Conservation (phyloP, 306 rosid species). For the Mimosa pudica region DNA sequence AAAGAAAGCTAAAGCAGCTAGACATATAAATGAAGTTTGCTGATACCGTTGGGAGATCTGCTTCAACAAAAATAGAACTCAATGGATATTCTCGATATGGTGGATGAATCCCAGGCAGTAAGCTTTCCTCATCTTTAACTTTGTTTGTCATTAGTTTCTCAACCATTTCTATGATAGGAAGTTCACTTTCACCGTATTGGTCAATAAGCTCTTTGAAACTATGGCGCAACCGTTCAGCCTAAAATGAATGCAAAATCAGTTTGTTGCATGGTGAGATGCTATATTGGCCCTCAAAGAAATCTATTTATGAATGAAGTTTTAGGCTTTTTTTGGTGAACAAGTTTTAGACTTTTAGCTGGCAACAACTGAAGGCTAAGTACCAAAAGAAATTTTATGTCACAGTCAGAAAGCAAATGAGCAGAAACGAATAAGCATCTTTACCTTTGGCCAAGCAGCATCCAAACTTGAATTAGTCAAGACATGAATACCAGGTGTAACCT, state of each 20-base stretch:
- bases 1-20: constrained; percentile 12
- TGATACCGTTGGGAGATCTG: constrained; percentile 47
- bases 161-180: constrained; percentile 59
- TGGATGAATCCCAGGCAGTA: constrained; percentile 61
- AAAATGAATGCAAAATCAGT: constrained; percentile 22
- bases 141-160: constrained; percentile 68
- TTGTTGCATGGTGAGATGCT: background rate
- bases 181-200: constrained; percentile 49
- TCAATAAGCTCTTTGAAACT: constrained; percentile 55
- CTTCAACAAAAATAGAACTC: constrained; percentile 72
- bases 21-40: constrained; percentile 4
- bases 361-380: background rate
- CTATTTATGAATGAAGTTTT: background rate
- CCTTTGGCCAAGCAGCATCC: constrained; percentile 90
- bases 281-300: background rate
- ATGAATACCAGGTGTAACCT: constrained; percentile 80
- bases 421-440: constrained; percentile 27
- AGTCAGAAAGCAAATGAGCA: background rate
- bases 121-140: constrained; percentile 54
- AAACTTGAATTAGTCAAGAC: constrained; percentile 75
- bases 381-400: background rate
- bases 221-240: constrained; percentile 69
- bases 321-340: background rate
- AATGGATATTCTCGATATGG: constrained; percentile 47
- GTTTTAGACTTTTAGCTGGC: background rate